Evolutionary conservation across 176 grass and related monocot genomes (phyloP), one percentile per base, ranked within the genome.

Genomic region (Oryza punctata): DNA sequence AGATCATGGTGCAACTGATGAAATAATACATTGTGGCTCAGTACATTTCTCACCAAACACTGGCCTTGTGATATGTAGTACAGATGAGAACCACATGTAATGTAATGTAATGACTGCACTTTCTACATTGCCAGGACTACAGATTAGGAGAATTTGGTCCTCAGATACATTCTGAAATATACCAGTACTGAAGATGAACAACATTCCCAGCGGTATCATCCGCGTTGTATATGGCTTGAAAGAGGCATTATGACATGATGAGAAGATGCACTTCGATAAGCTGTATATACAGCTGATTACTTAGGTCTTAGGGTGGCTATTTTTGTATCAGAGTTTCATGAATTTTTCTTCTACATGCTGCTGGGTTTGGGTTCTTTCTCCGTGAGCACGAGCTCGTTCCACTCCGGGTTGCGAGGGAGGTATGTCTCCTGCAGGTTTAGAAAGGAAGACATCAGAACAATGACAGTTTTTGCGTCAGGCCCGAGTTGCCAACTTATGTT

Each of bases 401-500:
- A 90, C 37, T 27, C 67, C 33, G 82, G 84, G 35, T 91, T 95
- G 21, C 87, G 89, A 67, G 92, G 90, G 46, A 98, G 91, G 83
- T 91, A 95, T 0, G 93, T 93, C 65, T 95, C 93, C 96, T 93
- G 85, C 57, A 35, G 14, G 14, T 24, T 15, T 9, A 65, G 11
- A 3, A 44, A 71, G 43, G 6, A 27, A 76, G n/a, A 30, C 69
- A 2, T 38, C 8, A 78, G 2, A 79, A 52, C 7, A 29, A 67
- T 28, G 1, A 24, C 15, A 10, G 21, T 26, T 67, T 43, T 28
- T 3, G 28, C 65, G 28, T 13, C 0, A 79, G 30, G 23, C 63
- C 6, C 21, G 30, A 37, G 2, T 1, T 21, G 49, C 6, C 49
- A 19, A 16, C 16, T 16, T 54, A 19, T 3, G 19, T 18, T 54